Base-by-base conservation (phyloP, 2,329 filamentous ascomycete genomes). In the Plenodomus tracheiphilus region DNA sequence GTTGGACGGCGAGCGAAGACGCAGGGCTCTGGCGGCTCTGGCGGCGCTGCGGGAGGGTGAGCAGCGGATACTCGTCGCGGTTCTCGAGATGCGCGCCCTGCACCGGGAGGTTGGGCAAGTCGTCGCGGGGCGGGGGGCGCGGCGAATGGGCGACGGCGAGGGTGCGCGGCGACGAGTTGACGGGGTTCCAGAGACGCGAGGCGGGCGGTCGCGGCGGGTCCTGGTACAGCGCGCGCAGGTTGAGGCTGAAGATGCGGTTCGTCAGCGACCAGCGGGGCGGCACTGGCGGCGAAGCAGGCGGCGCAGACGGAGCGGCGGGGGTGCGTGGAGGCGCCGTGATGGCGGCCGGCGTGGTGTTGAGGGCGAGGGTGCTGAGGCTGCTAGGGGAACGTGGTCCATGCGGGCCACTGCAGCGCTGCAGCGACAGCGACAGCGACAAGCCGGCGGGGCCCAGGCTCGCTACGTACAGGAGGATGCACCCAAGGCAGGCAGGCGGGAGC, bases 121-220 rank as follows among this genome's bases (percentile, higher is more conserved):
- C 10, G 30, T 59, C 52, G 25, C 55, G 47, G 70, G 69, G 78
- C 75, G 62, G 83, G 82, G 61, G 80, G 75, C 19, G 41, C 20
- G 45, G 47, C 16, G 54, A 28, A 66, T 61, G 39, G 69, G 76
- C 77, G 25, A 69, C 49, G 46, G 61, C 63, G 36, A 65, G 55
- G 32, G 60, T 56, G 49, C 81, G 79, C 35, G 81, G 83, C 40
- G 83, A 80, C 70, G 81, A 78, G 64, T 85, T 85, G 62, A 83
- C 76, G 32, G 83, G 83, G 66, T 85, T 85, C 73, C 82, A 83
- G 53, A 85, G 77, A 48, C 81, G 76, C 45, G 80, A 78, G 28
- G 79, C 74, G 46, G 77, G 74, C 25, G 71, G 59, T 43, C 69
- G 69, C 17, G 66, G 68, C 22, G 60, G 59, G 25, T 48, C 51